Evolutionary conservation across 202 grass and related monocot genomes (phyloP).

Genomic region (Zizania palustris): DNA sequence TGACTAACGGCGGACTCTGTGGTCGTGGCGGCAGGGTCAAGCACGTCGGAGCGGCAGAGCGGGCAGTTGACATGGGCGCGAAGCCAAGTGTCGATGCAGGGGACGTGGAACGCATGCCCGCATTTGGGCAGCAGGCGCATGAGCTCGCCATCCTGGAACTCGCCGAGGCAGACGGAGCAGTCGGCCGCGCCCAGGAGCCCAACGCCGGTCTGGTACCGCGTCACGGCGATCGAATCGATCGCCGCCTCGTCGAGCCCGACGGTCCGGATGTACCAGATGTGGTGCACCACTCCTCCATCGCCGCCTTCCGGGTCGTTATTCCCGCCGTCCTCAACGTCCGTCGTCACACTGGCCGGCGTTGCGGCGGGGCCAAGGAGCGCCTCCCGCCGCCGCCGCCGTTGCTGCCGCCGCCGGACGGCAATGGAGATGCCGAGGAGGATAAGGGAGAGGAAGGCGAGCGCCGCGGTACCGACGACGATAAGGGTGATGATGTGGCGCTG

Average conservation of each 20-base stretch:
- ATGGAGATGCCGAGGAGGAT: constrained; percentile 42
- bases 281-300: constrained; percentile 47
- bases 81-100: constrained; percentile 86
- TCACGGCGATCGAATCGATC: constrained; percentile 60
- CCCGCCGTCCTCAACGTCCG: background rate
- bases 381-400: constrained; percentile 25
- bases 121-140: constrained; percentile 74
- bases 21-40: constrained; percentile 35
- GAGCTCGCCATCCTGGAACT: constrained; percentile 72
- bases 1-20: background rate
- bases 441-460: constrained; percentile 43
- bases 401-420: constrained; percentile 41
- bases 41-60: constrained; percentile 66
- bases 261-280: constrained; percentile 80
- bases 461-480: constrained; percentile 3
- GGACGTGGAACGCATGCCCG: constrained; percentile 69
- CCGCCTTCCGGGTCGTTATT: constrained; percentile 19
- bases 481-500: background rate
- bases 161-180: constrained; percentile 85
- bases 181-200: constrained; percentile 60
- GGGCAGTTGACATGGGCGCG: constrained; percentile 74
- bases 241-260: constrained; percentile 69
- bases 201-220: constrained; percentile 45
- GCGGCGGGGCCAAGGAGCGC: constrained; percentile 5
- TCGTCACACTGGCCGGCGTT: background rate